phyloP scores from a whole-genome alignment of 306 rosid species.

The Quercus berberidifolia region DNA sequence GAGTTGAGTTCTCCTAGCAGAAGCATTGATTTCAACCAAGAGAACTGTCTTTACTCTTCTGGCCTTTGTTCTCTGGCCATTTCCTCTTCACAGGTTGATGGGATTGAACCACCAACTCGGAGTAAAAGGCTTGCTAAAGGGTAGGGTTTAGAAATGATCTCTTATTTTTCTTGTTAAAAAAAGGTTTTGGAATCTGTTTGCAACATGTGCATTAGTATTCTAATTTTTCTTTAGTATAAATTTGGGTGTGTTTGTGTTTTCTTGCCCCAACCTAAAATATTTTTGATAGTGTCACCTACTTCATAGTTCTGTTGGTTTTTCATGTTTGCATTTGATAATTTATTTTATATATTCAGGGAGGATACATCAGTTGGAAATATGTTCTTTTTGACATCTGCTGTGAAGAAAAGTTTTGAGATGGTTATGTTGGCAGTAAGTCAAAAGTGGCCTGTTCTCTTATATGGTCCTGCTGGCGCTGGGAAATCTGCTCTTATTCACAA shows the following conservation, averaged over 20 bases:
- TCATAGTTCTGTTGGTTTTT: constrained; percentile 18
- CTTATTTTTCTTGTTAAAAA: not conserved
- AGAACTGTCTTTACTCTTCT: constrained; percentile 40
- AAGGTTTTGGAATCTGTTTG: not conserved
- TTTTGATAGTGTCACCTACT: not conserved
- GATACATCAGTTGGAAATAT: constrained; percentile 26
- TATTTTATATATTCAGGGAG: constrained; percentile 43
- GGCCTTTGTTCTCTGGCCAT: constrained; percentile 24
- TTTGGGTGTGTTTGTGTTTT: not conserved
- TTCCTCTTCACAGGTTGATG: constrained; percentile 30
- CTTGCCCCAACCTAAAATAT: not conserved
- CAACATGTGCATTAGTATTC: not conserved
- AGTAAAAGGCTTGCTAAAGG: constrained; percentile 40
- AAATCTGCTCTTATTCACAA: constrained; percentile 81
- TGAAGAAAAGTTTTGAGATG: constrained; percentile 68
- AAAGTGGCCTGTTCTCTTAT: constrained; percentile 88
- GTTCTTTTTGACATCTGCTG: constrained; percentile 56
- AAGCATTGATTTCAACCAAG: constrained; percentile 29
- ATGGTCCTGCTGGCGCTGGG: constrained; percentile 85
- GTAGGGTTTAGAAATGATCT: constrained; percentile 25
- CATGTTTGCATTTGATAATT: not conserved
- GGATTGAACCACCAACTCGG: constrained; percentile 44
- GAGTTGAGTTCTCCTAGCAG: constrained; percentile 20
- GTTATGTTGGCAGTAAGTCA: constrained; percentile 64
- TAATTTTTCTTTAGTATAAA: not conserved